These are phyloP conservation scores for Fusarium foetens DNA, from an alignment of 2,329 filamentous ascomycete species.

Conservation along the genomic window DNA sequence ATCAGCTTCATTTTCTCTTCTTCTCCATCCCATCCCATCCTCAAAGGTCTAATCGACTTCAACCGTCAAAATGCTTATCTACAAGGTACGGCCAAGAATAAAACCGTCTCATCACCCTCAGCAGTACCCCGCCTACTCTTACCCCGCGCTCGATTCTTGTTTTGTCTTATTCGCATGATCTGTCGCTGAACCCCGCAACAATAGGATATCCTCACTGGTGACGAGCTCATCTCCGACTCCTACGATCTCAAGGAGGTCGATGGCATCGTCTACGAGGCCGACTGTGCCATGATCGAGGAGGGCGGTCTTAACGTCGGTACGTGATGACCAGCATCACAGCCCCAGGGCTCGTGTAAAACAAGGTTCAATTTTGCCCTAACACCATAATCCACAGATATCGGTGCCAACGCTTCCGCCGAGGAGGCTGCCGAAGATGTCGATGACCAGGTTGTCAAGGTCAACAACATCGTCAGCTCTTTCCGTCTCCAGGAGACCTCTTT, in stretches of 20 bases:
- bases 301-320: slow-evolving; percentile 77
- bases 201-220: slow-evolving; percentile 87
- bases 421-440: slow-evolving; percentile 81
- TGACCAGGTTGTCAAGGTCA: slow-evolving; percentile 77
- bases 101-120: not conserved
- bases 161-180: slow-evolving; percentile 29
- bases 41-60: slow-evolving; percentile 37
- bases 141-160: slow-evolving; percentile 33
- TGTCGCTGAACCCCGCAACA: slow-evolving; percentile 45
- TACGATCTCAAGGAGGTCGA: slow-evolving; percentile 85
- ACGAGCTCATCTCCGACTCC: slow-evolving; percentile 98
- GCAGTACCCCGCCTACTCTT: slow-evolving; percentile 14
- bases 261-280: slow-evolving; percentile 85
- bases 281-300: slow-evolving; percentile 90
- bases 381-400: slow-evolving; percentile 69
- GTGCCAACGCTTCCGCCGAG: slow-evolving; percentile 97
- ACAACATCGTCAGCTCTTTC: slow-evolving; percentile 95
- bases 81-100: slow-evolving; percentile 62
- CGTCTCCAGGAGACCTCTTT: slow-evolving; percentile 80
- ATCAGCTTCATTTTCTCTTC: slow-evolving; percentile 28
- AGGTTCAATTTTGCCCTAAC: slow-evolving; percentile 19
- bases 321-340: slow-evolving; percentile 48
- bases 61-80: slow-evolving; percentile 77
- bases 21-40: slow-evolving; percentile 21
- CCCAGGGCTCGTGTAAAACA: not conserved